Base-by-base conservation (phyloP, 176 grass and related monocot species). In the Rhynchospora tenuis region DNA sequence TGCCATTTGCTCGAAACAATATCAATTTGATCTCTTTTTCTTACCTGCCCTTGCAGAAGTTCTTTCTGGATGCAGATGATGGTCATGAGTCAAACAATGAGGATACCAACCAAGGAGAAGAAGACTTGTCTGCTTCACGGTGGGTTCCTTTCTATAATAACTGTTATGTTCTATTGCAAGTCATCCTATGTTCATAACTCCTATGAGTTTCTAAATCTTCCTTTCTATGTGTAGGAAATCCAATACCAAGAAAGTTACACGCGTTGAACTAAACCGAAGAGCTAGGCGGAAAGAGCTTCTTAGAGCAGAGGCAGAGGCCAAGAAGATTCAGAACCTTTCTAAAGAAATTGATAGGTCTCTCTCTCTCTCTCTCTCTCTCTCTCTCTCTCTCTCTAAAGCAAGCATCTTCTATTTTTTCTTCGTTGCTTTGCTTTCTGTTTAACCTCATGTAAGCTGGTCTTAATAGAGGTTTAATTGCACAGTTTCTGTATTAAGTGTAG, bases 331-430 rank as follows among this genome's bases (percentile, higher is more conserved):
- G 58, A 83, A 42, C 42, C 54, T 99, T 89, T 93, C 89, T 1
- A 92, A 95, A 72, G 88, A 99, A 95, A 95, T 99, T 83, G 96
- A 99, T 28, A 93, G 89, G 96, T 91, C 88, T 12, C 19, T 79
- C 28, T 44, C 26, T 50, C 79, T 81, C 42, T 65, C 54, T 62
- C 27, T 59, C 78, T 64, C 79, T 81, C n/a, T n/a, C n/a, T n/a
- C n/a, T n/a, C n/a, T n/a, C n/a, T n/a, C n/a, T n/a, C 78, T 63
- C 58, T 79, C 77, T 61, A 12, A 27, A 45, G n/a, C 11, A 68
- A 31, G 6, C 9, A 23, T 76, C 3, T 7, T 8, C 46, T 77
- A 4, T 29, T 28, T 59, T 44, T 28, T 60, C 70, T 64, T 6
- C 6, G 17, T 58, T 44, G 2, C 15, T 24, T 55, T 20, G 29